phyloP scores from a whole-genome alignment of 805 yeast genomes.

The Wickerhamomyces xylosicus region DNA sequence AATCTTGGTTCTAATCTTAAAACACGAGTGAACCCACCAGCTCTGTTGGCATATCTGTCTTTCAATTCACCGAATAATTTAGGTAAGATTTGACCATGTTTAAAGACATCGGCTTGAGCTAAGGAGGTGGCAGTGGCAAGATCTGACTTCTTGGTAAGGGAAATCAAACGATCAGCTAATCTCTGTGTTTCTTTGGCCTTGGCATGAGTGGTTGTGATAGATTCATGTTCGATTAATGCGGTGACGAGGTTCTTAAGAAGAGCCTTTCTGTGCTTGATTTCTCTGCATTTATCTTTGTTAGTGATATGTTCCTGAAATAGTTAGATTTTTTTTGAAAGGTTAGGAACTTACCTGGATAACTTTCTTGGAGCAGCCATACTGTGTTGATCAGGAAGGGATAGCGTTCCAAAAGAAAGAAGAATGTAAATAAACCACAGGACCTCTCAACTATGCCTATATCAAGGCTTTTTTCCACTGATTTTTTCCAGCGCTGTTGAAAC shows the following conservation, averaged over 20 bases:
- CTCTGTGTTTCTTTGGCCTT: slow-evolving; percentile 65
- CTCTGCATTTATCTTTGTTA: slow-evolving; percentile 9
- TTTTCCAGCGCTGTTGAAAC: neutral
- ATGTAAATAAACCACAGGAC: too few relatives aligned
- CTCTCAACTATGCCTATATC: neutral
- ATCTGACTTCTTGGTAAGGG: slow-evolving; percentile 39
- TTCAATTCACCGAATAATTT: slow-evolving; percentile 59
- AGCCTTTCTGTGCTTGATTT: slow-evolving; percentile 24
- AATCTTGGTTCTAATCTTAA: slow-evolving; percentile 74
- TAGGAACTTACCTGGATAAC: slow-evolving; percentile 10
- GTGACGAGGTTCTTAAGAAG: slow-evolving; percentile 57
- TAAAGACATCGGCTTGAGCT: slow-evolving; percentile 33
- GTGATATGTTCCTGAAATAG: neutral
- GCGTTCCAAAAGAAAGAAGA: too few relatives aligned
- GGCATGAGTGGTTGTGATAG: slow-evolving; percentile 62
- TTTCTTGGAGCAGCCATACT: slow-evolving; percentile 19
- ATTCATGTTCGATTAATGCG: slow-evolving; percentile 59
- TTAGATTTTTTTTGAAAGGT: too few relatives aligned
- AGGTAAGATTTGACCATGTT: slow-evolving; percentile 41
- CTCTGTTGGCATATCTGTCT: slow-evolving; percentile 50
- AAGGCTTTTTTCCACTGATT: neutral
- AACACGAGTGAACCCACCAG: slow-evolving; percentile 81
- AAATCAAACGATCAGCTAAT: slow-evolving; percentile 52
- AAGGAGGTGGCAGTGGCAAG: slow-evolving; percentile 19
- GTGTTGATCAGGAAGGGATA: too few relatives aligned